Base-by-base conservation (phyloP, 139 green algal species). In the Chlorella sorokiniana region DNA sequence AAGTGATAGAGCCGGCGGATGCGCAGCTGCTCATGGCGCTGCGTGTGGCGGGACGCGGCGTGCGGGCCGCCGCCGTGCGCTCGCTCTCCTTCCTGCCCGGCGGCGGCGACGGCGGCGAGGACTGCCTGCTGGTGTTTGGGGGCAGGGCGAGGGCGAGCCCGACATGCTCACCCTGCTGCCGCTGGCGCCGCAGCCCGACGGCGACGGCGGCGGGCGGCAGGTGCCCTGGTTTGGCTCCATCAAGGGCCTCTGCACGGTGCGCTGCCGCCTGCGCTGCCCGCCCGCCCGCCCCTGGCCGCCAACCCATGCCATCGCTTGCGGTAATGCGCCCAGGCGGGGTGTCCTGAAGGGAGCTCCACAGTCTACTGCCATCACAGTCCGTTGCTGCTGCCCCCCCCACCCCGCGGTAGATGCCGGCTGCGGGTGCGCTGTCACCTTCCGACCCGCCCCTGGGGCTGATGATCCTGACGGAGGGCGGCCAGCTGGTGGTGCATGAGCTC, bases 171-270 rank as follows among this genome's bases (percentile, higher is more conserved):
- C 83, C 23, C 82, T 95, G 73, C 71, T 96, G 77, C 85, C 90
- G 25, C 73, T 96, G 56, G 76, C 29, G 65, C 20, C 42, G 16
- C 40, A 76, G 38, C 25, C 45, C 10, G 33, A 37, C 3, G 51
- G 65, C 51, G 37, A 62, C 41, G 29, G 22, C 18, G 33, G 42
- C 54, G 69, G 51, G 25, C 62, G 61, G 74, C 69, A 67, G 35
- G 68, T 96, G 78, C 91, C 93, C 14, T 96, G 92, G 91, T 92
- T 94, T 82, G 92, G 93, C 27, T 72, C 81, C 16, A 77, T 95
- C 25, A 64, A 88, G 37, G 88, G 88, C 37, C 84, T 86, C 56
- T 88, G 84, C 1, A 65, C 90, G 73, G 79, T 85, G 70, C 23
- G 71, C 69, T 76, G 69, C 8, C 5, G n/a, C 51, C 5, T n/a